Conservation (phyloP, 768 basidiomycete species). For the Lepiota brunneoincarnata region DNA sequence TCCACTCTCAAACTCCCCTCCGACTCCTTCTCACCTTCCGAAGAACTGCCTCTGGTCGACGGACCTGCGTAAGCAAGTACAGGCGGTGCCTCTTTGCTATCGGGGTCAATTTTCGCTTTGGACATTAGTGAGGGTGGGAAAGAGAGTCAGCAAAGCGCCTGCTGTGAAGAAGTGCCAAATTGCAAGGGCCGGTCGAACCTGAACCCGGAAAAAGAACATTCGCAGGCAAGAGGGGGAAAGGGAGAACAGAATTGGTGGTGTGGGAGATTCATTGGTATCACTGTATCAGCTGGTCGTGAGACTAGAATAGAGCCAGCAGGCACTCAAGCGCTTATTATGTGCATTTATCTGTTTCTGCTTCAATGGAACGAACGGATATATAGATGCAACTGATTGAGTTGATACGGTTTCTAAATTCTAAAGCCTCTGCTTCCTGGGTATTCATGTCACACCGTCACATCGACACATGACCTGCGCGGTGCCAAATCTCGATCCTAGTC, state of each 20-base stretch:
- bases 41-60: neutral
- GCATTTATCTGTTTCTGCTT: too few species aligned
- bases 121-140: conserved; percentile 3
- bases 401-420: too few species aligned
- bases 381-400: too few species aligned
- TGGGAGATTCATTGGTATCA: neutral
- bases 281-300: neutral
- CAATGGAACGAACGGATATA: too few species aligned
- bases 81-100: neutral
- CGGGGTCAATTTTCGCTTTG: neutral
- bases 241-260: neutral
- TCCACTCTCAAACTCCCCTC: neutral
- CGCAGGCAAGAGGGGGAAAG: neutral
- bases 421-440: neutral
- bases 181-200: neutral
- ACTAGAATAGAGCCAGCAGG: too few species aligned
- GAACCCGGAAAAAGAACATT: neutral
- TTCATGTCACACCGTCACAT: neutral
- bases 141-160: neutral
- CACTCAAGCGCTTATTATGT: neutral
- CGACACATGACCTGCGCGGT: neutral
- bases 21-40: neutral
- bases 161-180: neutral
- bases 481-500: neutral
- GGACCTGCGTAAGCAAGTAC: neutral